Base-by-base conservation (phyloP, 371 early-diverging fungal species). In the Mucor sp. region DNA sequence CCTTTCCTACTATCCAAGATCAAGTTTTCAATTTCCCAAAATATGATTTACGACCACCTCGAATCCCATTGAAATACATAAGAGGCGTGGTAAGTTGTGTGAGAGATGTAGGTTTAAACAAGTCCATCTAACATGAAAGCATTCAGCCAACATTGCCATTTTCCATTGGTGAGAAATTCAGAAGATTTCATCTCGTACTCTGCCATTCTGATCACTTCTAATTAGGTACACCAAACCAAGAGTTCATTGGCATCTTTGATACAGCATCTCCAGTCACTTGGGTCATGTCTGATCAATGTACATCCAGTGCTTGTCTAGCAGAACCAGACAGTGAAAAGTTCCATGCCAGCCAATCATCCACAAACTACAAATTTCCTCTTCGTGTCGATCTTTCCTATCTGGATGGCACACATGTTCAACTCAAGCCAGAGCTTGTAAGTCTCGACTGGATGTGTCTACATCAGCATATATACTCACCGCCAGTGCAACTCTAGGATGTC, bases 201-300 rank as follows among this genome's bases (percentile, higher is more conserved):
- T 15, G 8, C 7, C 17, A 7, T 14, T 33, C 33, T 33, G 6
- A 1, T 33, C 33, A 6, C 17, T n/a, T n/a, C n/a, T 17, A 47
- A 33, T n/a, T n/a, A 71, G 78, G 78, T 35, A 75, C 70, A 23
- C 75, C 78, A 21, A 63, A 55, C 2, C 78, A 78, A 44, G 56
- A 72, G 1, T 74, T 74, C 28, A 39, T 67, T 2, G 78, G 72
- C 2, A 53, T 78, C 15, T 78, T 78, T 58, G 78, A 78, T 62
- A 78, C 78, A 1, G 72, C 65, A 7, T 63, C 78, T n/a, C 71
- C 71, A 12, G 50, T 78, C 5, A 69, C 75, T 1, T 78, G 73
- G 66, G 69, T 68, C 12, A 68, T 72, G 56, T 78, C 78, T 6
- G 70, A 64, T 14, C 57, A 62, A 28, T 78, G 78, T 70, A 63